Evolutionary conservation across 371 early-diverging fungal species (phyloP).

Genomic region (Coemansia sp.): DNA sequence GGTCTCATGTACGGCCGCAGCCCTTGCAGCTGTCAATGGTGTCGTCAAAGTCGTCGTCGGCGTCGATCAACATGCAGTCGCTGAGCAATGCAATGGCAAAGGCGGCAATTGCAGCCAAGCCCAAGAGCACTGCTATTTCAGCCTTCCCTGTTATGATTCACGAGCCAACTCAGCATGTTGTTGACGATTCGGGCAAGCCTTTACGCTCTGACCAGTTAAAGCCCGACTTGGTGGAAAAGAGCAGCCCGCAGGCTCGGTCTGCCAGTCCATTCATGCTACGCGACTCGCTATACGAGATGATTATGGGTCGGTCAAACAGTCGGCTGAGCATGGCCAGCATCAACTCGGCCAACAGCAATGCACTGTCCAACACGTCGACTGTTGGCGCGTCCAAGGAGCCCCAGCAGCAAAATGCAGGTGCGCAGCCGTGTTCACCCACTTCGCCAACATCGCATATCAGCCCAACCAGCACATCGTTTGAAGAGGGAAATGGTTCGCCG

Average conservation of each 20-base stretch:
- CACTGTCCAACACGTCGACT: conserved; percentile 40
- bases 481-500: conserved; percentile 28
- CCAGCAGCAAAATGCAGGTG: not conserved
- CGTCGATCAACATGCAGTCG: conserved; percentile 35
- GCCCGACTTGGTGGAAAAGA: conserved; percentile 18
- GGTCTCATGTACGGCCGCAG: not conserved
- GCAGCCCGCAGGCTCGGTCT: conserved; percentile 7
- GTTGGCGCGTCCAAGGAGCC: conserved; percentile 21
- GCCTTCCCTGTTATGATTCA: conserved; percentile 33
- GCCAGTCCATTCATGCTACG: conserved; percentile 42
- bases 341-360: conserved; percentile 32
- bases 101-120: not conserved
- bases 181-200: conserved; percentile 4
- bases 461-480: conserved; percentile 46
- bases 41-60: conserved; percentile 22
- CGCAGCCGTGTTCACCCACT: conserved; percentile 27
- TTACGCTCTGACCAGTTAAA: conserved; percentile 2
- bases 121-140: conserved; percentile 9
- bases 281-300: conserved; percentile 49
- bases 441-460: conserved; percentile 38
- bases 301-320: conserved; percentile 45
- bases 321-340: conserved; percentile 21
- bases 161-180: not conserved
- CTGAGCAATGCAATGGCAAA: conserved; percentile 27
- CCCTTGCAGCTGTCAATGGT: not conserved